These are phyloP conservation scores for Fraxinus pennsylvanica DNA, from an alignment of 257 asterid species.

Conservation along the genomic window DNA sequence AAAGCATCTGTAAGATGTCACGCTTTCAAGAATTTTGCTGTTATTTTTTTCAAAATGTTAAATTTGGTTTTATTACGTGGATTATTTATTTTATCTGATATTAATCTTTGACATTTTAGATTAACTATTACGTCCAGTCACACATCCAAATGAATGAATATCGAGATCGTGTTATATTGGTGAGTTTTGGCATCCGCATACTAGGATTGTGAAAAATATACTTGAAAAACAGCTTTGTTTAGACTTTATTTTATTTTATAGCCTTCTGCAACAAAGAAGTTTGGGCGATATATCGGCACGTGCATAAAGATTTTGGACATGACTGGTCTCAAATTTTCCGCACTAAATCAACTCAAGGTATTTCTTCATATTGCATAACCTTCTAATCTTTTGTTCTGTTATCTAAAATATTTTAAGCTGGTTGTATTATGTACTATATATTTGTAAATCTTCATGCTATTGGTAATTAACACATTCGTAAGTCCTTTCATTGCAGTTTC, in stretches of 20 bases:
- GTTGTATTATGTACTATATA: neutral
- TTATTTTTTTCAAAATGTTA: neutral
- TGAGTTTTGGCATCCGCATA: slow-evolving; percentile 37
- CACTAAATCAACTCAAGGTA: slow-evolving; percentile 88
- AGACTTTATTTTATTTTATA: slow-evolving; percentile 28
- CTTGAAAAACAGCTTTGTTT: neutral
- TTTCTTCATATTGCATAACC: slow-evolving; percentile 11
- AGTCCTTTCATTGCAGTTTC: slow-evolving; percentile 56
- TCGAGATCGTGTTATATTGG: slow-evolving; percentile 87
- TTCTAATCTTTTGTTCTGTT: neutral
- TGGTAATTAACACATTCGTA: neutral
- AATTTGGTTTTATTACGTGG: neutral
- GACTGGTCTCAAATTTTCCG: slow-evolving; percentile 88
- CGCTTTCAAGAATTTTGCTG: neutral
- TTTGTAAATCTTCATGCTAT: neutral
- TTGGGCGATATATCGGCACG: slow-evolving; percentile 62
- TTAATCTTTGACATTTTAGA: slow-evolving; percentile 38
- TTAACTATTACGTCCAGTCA: slow-evolving; percentile 84
- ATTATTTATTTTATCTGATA: slow-evolving; percentile 16
- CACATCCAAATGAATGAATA: slow-evolving; percentile 97
- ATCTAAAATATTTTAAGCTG: neutral
- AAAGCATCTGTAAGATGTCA: slow-evolving; percentile 69
- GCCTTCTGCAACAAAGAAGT: slow-evolving; percentile 76
- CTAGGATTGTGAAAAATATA: neutral
- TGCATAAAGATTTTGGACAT: slow-evolving; percentile 87